A percentile compares a stretch with the other conserved stretches of the same genome.
Evolutionary conservation across 106 monocot species (phyloP).

Genomic region (Allium cepa): DNA sequence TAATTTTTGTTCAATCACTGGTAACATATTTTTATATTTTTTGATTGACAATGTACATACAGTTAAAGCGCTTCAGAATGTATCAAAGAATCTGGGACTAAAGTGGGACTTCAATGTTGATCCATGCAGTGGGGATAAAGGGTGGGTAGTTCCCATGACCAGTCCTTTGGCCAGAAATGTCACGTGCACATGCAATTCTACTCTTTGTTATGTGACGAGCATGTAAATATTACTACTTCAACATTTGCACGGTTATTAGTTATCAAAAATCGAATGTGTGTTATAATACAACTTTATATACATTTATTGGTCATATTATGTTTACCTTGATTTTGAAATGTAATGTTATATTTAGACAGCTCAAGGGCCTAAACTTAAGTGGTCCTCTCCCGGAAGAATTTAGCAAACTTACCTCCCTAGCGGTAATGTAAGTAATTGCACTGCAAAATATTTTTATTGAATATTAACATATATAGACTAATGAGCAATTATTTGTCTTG

Average conservation of each 20-base stretch:
- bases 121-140: constrained; percentile 21
- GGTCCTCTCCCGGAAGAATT: constrained; percentile 54
- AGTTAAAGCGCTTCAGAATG: constrained; percentile 5
- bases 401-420: constrained; percentile 26
- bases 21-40: too few species aligned
- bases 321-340: background rate
- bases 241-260: background rate
- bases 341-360: background rate
- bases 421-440: constrained; percentile 9
- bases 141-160: constrained; percentile 12
- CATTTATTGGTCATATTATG: background rate
- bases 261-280: background rate
- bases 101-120: constrained; percentile 39
- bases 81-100: background rate
- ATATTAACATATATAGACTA: background rate
- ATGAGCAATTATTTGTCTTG: too few species aligned
- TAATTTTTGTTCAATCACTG: too few species aligned
- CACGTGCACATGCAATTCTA: constrained; percentile 28
- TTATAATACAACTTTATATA: background rate
- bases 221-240: constrained; percentile 16
- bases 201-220: constrained; percentile 27
- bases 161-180: constrained; percentile 14
- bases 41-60: background rate
- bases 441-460: background rate
- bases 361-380: constrained; percentile 45